Percentiles rank a stretch among this genome's conserved stretches.
phyloP scores from a whole-genome alignment of 1,284 basidiomycete genomes.

The Naganishia liquefaciens region DNA sequence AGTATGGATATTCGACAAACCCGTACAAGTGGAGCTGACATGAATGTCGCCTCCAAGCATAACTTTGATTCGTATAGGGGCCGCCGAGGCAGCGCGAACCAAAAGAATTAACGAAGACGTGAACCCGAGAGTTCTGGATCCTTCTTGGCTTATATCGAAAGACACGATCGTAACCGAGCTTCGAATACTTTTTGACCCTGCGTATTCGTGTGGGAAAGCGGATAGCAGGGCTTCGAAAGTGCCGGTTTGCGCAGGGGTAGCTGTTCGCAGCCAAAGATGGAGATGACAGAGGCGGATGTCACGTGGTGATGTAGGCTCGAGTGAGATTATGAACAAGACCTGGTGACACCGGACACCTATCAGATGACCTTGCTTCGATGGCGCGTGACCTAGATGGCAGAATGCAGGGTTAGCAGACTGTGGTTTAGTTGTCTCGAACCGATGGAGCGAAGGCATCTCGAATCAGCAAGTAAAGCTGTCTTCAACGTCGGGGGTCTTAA shows the following conservation, averaged over 20 bases:
- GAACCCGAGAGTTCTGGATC: conserved; percentile 4
- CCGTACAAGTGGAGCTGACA: not conserved
- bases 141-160: conserved; percentile 26
- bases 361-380: not conserved
- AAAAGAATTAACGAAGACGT: conserved; percentile 28
- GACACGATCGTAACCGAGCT: not conserved
- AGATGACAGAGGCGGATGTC: conserved; percentile 1
- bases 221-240: conserved; percentile 30
- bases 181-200: conserved; percentile 28
- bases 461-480: conserved; percentile 24
- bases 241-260: conserved; percentile 5
- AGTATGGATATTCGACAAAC: not conserved
- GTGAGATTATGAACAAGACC: conserved; percentile 19
- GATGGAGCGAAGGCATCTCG: not conserved
- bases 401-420: conserved; percentile 7
- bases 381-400: not conserved
- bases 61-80: conserved; percentile 15
- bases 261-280: not conserved
- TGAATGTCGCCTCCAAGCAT: conserved; percentile 29
- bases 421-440: not conserved
- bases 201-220: conserved; percentile 24
- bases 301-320: conserved; percentile 13
- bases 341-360: conserved; percentile 10
- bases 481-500: conserved; percentile 30
- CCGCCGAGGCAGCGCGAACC: conserved; percentile 16